phyloP scores from a whole-genome alignment of 495 filamentous ascomycete genomes.

The Melanomma pulvis-pyrius region DNA sequence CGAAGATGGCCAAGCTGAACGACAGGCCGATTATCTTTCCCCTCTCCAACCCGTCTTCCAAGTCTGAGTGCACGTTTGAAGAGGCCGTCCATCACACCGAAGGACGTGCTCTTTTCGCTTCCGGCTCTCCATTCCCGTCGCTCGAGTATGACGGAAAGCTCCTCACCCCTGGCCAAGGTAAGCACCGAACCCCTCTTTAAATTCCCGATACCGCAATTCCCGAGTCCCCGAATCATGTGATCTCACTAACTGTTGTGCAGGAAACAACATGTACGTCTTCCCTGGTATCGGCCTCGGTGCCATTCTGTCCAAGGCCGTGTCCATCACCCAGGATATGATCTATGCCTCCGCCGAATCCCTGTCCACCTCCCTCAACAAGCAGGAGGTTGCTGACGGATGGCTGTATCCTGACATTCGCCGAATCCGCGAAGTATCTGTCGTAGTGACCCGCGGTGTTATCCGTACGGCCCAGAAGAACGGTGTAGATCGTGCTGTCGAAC shows the following conservation, averaged over 20 bases:
- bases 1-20: conserved; percentile 81
- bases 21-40: conserved; percentile 87
- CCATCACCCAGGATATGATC: conserved; percentile 92
- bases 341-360: conserved; percentile 88
- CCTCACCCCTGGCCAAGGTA: conserved; percentile 86
- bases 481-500: conserved; percentile 74
- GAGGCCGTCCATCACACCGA: conserved; percentile 86
- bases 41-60: conserved; percentile 89
- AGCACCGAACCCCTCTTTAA: not conserved
- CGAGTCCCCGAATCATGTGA: conserved; percentile 42
- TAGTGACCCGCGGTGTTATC: conserved; percentile 90
- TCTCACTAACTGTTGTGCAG: conserved; percentile 28
- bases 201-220: not conserved
- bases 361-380: conserved; percentile 71
- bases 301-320: conserved; percentile 85
- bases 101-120: conserved; percentile 88
- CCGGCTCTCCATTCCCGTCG: conserved; percentile 88
- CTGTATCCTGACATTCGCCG: conserved; percentile 94
- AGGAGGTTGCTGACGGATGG: conserved; percentile 78
- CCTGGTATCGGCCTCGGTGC: conserved; percentile 94
- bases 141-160: conserved; percentile 66
- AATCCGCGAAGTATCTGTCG: conserved; percentile 84
- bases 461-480: conserved; percentile 80
- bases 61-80: conserved; percentile 97
- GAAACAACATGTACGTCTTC: conserved; percentile 95